Percentiles rank a stretch among this genome's conserved stretches.
Evolutionary conservation across 805 yeast genomes (phyloP).

Genomic region (Crinitomyces ghanaensis): DNA sequence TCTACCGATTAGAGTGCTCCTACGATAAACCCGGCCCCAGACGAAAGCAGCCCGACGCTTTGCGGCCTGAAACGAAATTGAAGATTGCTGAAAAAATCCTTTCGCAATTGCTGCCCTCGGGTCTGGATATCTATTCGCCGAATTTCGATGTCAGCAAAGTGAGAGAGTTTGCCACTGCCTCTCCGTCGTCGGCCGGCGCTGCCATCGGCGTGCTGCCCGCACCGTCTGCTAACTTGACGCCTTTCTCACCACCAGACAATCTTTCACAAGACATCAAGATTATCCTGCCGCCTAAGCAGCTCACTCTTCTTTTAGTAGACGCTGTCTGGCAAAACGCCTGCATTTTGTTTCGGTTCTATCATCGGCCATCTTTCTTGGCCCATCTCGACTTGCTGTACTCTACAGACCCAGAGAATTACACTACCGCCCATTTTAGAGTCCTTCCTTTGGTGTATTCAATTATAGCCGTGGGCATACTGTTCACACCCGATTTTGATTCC

Average conservation of each 20-base stretch:
- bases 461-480: slow-evolving; percentile 81
- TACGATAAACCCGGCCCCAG: slow-evolving; percentile 67
- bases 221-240: not conserved
- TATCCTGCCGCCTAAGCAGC: slow-evolving; percentile 63
- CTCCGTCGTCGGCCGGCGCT: too few relatives aligned
- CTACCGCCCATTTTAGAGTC: slow-evolving; percentile 62
- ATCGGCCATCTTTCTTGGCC: slow-evolving; percentile 66
- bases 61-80: slow-evolving; percentile 26
- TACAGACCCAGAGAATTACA: slow-evolving; percentile 59
- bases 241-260: slow-evolving; percentile 8
- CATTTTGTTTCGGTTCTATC: slow-evolving; percentile 74
- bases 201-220: slow-evolving; percentile 1
- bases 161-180: too few relatives aligned
- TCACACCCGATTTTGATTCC: too few relatives aligned
- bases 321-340: slow-evolving; percentile 82
- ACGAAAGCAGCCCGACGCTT: slow-evolving; percentile 30
- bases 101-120: slow-evolving; percentile 29
- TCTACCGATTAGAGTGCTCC: slow-evolving; percentile 70
- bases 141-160: slow-evolving; percentile 6
- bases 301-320: slow-evolving; percentile 57
- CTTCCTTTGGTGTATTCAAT: slow-evolving; percentile 74
- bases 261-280: slow-evolving; percentile 44
- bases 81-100: slow-evolving; percentile 28
- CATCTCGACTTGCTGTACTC: slow-evolving; percentile 68
- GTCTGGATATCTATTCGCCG: slow-evolving; percentile 22